These are phyloP conservation scores for Phytomonas sp. DNA, from an alignment of 208 protist species.

Conservation along the genomic window DNA sequence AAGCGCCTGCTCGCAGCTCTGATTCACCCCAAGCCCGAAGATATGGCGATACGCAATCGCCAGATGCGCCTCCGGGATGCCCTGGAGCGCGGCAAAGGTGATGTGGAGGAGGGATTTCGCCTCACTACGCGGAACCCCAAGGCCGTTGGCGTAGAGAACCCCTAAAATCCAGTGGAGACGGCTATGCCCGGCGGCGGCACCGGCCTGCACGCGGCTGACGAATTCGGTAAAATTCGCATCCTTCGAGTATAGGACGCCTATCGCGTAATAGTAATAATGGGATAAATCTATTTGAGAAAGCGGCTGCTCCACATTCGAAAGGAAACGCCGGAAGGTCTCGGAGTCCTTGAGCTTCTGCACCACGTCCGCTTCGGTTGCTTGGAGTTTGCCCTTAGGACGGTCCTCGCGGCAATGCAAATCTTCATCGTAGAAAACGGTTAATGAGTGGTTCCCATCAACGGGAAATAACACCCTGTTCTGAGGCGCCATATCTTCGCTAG, in stretches of 20 bases:
- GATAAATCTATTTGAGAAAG: slow-evolving; percentile 32
- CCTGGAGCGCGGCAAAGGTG: slow-evolving; percentile 67
- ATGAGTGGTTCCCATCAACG: too few relatives aligned
- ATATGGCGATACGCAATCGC: slow-evolving; percentile 72
- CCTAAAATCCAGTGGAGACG: slow-evolving; percentile 74
- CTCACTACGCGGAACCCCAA: slow-evolving; percentile 60
- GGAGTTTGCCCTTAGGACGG: too few relatives aligned
- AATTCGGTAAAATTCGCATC: slow-evolving; percentile 40
- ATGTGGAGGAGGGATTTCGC: slow-evolving; percentile 64
- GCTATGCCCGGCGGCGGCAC: slow-evolving; percentile 48
- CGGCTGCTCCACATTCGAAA: background rate
- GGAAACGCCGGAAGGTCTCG: too few relatives aligned
- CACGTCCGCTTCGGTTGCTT: too few relatives aligned
- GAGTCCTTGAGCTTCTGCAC: too few relatives aligned
- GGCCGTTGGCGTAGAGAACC: slow-evolving; percentile 63
- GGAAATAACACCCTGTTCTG: too few relatives aligned
- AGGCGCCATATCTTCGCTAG: too few relatives aligned
- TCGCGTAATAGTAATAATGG: slow-evolving; percentile 45
- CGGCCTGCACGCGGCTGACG: slow-evolving; percentile 32
- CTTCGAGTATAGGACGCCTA: slow-evolving; percentile 49
- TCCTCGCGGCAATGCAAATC: too few relatives aligned
- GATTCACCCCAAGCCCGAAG: slow-evolving; percentile 39
- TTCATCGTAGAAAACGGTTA: too few relatives aligned
- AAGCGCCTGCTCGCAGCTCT: slow-evolving; percentile 45
- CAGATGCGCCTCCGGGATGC: slow-evolving; percentile 61